Percentiles rank a stretch among this genome's conserved stretches.
Conservation (phyloP, 1,284 basidiomycete species). For the Ceratobasidium theobromae region DNA sequence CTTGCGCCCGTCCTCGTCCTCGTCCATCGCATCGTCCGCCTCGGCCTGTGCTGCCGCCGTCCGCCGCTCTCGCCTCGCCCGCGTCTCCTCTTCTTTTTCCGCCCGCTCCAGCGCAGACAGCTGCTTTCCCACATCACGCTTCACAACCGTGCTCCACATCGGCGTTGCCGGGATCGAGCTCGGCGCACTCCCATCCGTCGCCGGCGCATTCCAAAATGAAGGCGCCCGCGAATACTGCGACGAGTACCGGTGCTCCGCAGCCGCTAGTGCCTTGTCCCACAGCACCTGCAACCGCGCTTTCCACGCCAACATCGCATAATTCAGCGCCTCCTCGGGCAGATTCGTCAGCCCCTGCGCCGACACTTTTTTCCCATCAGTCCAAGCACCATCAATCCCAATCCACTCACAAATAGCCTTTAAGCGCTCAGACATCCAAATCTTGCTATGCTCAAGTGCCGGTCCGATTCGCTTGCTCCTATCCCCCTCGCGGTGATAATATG, state of each 20-base stretch:
- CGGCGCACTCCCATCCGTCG: slow-evolving; percentile 8
- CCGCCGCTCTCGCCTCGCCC: slow-evolving; percentile 68
- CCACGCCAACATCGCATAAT: slow-evolving; percentile 76
- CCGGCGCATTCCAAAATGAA: slow-evolving; percentile 55
- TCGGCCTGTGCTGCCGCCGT: slow-evolving; percentile 42
- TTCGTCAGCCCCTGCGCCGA: slow-evolving; percentile 34
- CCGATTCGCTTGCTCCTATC: slow-evolving; percentile 61
- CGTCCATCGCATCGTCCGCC: slow-evolving; percentile 41
- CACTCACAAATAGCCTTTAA: slow-evolving; percentile 41
- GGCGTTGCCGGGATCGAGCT: slow-evolving; percentile 46
- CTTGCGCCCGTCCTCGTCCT: slow-evolving; percentile 59
- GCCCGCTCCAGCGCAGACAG: slow-evolving; percentile 68
- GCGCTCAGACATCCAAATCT: slow-evolving; percentile 50
- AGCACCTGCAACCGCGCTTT: slow-evolving; percentile 73
- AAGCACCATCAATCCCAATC: not conserved
- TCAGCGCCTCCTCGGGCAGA: slow-evolving; percentile 68
- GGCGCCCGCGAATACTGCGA: slow-evolving; percentile 69
- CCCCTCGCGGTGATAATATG: slow-evolving; percentile 54
- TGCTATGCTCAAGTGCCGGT: slow-evolving; percentile 38
- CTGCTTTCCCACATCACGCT: slow-evolving; percentile 74
- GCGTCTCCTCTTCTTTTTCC: slow-evolving; percentile 79
- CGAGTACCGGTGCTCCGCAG: slow-evolving; percentile 67
- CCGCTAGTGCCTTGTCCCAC: slow-evolving; percentile 66
- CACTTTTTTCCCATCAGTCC: slow-evolving; percentile 25
- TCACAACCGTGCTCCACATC: slow-evolving; percentile 76